Percentiles rank a stretch among this genome's conserved stretches.
Evolutionary conservation across 164 flowering plant genomes (phyloP).

Genomic region (Umbellularia californica): DNA sequence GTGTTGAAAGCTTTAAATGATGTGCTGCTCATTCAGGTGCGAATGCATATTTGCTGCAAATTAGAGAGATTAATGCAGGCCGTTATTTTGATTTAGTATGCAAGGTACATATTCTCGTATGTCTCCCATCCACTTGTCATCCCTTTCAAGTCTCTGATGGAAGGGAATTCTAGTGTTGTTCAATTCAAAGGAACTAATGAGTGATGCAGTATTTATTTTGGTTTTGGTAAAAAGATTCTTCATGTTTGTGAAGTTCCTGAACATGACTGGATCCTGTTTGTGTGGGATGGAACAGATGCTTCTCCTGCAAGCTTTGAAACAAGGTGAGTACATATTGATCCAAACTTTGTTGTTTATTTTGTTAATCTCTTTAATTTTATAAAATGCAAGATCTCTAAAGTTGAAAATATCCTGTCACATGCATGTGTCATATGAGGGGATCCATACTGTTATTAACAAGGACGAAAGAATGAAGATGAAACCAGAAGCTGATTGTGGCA

Average conservation of each 20-base stretch:
- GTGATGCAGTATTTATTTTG: constrained; percentile 4
- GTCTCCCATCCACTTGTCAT: no score
- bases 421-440: no score
- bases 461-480: no score
- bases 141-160: neutral
- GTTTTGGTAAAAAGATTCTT: constrained; percentile 43
- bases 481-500: no score
- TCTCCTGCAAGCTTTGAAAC: constrained; percentile 38
- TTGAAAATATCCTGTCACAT: no score
- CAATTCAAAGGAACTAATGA: neutral
- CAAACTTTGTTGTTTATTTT: neutral
- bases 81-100: constrained; percentile 42
- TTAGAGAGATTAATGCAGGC: constrained; percentile 50
- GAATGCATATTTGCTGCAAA: constrained; percentile 16
- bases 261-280: constrained; percentile 46
- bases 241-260: constrained; percentile 43
- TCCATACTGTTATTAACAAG: no score
- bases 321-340: constrained; percentile 36
- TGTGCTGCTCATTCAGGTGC: constrained; percentile 29
- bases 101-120: constrained; percentile 41
- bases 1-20: constrained; percentile 9
- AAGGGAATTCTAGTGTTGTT: neutral
- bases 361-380: no score
- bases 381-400: no score
- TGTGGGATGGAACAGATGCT: constrained; percentile 95